A percentile compares a stretch with the other conserved stretches of the same genome.
Evolutionary conservation across 169 alveolate species (phyloP).

Genomic region (Perkinsus marinus): DNA sequence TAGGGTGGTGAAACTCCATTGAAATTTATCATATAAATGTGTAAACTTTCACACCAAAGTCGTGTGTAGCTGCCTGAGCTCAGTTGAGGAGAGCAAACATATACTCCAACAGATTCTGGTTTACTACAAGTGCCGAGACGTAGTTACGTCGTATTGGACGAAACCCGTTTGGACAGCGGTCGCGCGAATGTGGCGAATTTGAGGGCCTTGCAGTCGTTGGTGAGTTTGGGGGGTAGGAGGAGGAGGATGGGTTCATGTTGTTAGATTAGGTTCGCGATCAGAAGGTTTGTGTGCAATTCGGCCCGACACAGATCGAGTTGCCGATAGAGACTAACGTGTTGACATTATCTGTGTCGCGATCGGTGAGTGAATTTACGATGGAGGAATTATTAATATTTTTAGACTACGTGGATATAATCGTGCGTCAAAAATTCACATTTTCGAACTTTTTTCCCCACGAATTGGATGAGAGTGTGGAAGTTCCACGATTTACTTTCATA

Average conservation of each 20-base stretch:
- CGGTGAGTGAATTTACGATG: no score
- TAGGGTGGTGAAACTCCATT: no score
- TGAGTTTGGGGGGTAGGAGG: background rate
- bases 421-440: no score
- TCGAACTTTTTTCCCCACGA: no score
- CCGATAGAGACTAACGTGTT: background rate
- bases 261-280: background rate
- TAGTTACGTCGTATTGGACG: background rate
- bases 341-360: background rate
- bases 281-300: background rate
- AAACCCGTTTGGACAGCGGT: background rate
- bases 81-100: no score
- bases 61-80: no score
- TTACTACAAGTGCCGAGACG: background rate
- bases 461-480: no score
- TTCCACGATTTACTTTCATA: no score
- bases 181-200: background rate
- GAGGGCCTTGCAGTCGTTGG: background rate
- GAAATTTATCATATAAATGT: no score
- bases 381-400: no score
- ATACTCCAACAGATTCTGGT: background rate
- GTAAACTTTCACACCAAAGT: no score
- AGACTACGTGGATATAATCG: no score
- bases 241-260: background rate
- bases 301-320: background rate